Evolutionary conservation across 2,329 filamentous ascomycete genomes (phyloP), one percentile per base, ranked within the genome.

Genomic region (Escovopsis sp.): DNA sequence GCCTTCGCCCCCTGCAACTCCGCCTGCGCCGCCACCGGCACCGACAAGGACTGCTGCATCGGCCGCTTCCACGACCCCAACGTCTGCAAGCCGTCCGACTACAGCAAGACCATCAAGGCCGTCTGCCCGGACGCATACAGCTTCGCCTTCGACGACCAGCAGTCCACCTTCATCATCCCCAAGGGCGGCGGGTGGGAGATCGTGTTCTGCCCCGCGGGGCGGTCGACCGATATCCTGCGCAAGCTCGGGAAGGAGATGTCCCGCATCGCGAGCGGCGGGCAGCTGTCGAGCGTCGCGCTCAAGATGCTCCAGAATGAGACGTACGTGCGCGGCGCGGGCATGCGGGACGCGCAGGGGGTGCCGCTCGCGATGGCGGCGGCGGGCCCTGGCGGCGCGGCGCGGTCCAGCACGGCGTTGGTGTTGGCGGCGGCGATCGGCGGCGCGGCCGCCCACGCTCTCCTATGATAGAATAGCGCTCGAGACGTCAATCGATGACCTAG

Each of bases 61-160:
- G 82, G 80, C 31, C 55, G 68, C 11, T 80, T 79, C 56, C 65
- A 77, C 48, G 66, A 68, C 27, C 68, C 79, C 3, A 61, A 66
- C 17, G 62, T 64, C 33, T 90, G 83, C 60, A 61, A 65, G 39
- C 75, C 79, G 3, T 75, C 75, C 34, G 57, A 70, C 28, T 90
- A 87, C 58, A 76, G 76, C 44, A 70, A 63, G 39, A 63, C 65
- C 10, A 79, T 81, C 35, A 90, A 92, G 61, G 60, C 58, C 4
- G 68, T 88, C 11, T 92, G 84, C 51, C 83, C 84, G 1, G 84
- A 92, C 56, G 83, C 83, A 3, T 92, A 90, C 58, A 84, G 78
- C 48, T 92, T 72, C 52, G 76, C 79, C 34, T 73, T 72, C 53
- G 68, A 74, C 44, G 70, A 76, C 47, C 57, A 62, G 41, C 59